Evolutionary conservation across 2,329 filamentous ascomycete species (phyloP), one percentile per base, ranked within the genome.

Genomic region (Phyllachora maydis): DNA sequence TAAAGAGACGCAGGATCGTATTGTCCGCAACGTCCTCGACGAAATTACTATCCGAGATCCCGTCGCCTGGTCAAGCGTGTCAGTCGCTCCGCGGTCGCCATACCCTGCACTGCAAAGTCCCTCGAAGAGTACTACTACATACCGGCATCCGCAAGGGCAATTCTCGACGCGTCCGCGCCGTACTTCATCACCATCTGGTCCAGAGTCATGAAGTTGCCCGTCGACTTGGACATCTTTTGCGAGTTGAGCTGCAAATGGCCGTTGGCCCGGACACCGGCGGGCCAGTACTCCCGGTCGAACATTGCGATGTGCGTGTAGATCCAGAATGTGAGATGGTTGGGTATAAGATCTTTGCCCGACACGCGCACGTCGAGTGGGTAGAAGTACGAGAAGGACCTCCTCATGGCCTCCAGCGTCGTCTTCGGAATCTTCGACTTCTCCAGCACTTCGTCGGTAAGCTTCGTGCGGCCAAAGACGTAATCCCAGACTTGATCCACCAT

Each of bases 151-250:
- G 85, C 85, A 32, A 98, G 69, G 4, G 83, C 82, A 38, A 95
- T 76, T 43, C 85, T 68, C n/a, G 42, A 40, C 4, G 88, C 88
- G 45, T 95, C 88, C 6, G 88, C 85, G 40, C 88, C 88, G 38
- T 88, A 98, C 48, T 98, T 98, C 37, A 71, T 64, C 9, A 85
- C 74, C 15, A 83, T 65, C 31, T 93, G 78, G 25, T 71, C 65
- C 24, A 95, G 59, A 8, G 88, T 95, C 46, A 98, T 61, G 58
- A 98, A 98, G 54, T 95, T 98, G 31, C 88, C 88, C 1, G 83
- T 93, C 25, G 75, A 85, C 58, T 98, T 98, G 46, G 71, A 76
- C 88, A 98, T 98, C 65, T 98, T 98, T 45, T 92, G 79, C 23
- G 85, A 85, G 45, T 98, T 98, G 33, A 98, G 60, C 47, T 91